Conservation (phyloP, 352 stramenopile genomes). For the Plasmopara viticola region DNA sequence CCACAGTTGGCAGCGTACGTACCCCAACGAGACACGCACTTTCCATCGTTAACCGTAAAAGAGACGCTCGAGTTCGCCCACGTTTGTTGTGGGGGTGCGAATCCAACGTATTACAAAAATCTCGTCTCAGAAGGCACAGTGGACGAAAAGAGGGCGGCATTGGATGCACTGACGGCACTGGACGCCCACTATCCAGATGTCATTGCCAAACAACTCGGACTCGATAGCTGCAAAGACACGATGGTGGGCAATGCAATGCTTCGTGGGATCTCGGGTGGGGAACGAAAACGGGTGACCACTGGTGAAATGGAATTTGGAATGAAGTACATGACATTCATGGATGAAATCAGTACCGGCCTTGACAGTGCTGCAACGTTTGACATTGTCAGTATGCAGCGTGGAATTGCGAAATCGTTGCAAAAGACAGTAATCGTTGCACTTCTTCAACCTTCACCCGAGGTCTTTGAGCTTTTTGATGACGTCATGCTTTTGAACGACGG, state of each 20-base stretch:
- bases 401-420: conserved; percentile 16
- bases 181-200: conserved; percentile 25
- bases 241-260: conserved; percentile 49
- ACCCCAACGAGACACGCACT: conserved; percentile 77
- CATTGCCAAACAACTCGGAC: conserved; percentile 32
- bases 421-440: conserved; percentile 52
- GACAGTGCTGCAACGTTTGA: conserved; percentile 53
- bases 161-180: conserved; percentile 14
- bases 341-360: conserved; percentile 92
- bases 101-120: conserved; percentile 13
- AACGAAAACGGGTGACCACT: conserved; percentile 16
- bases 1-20: conserved; percentile 46
- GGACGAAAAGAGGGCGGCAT: conserved; percentile 12
- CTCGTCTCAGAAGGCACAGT: conserved; percentile 11
- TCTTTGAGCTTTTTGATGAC: conserved; percentile 16
- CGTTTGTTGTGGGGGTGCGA: conserved; percentile 27
- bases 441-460: conserved; percentile 66
- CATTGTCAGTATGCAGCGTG: conserved; percentile 28
- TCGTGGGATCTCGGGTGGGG: conserved; percentile 55
- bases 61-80: conserved; percentile 48
- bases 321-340: conserved; percentile 74
- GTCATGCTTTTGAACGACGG: conserved; percentile 18
- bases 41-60: conserved; percentile 49
- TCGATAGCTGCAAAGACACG: conserved; percentile 47
- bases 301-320: conserved; percentile 84